Conservation (phyloP, 139 green algal genomes). For the Chlamydomonas eustigma region DNA sequence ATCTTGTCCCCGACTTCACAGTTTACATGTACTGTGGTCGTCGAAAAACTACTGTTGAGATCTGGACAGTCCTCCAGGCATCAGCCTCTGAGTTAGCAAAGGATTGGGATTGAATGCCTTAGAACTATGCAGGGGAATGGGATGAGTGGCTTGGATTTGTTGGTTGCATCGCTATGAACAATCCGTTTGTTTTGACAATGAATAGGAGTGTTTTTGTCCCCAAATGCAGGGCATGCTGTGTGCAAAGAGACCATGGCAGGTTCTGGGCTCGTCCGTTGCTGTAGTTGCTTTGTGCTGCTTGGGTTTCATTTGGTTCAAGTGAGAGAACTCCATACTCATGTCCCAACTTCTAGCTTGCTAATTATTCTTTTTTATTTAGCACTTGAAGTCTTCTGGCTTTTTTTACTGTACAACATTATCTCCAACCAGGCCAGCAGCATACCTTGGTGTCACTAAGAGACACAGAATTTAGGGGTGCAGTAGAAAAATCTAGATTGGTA, state of each 20-base stretch:
- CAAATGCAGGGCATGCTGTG: not conserved
- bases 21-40: not conserved
- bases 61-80: not conserved
- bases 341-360: too few relatives aligned
- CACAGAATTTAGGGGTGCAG: too few relatives aligned
- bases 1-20: not conserved
- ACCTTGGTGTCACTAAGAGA: too few relatives aligned
- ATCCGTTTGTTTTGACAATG: too few relatives aligned
- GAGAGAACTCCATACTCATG: too few relatives aligned
- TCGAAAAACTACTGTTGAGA: not conserved
- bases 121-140: not conserved
- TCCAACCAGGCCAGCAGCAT: too few relatives aligned
- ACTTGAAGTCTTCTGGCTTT: too few relatives aligned
- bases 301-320: conserved; percentile 3
- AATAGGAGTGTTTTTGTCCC: too few relatives aligned
- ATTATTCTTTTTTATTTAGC: too few relatives aligned
- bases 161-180: too few relatives aligned
- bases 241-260: not conserved
- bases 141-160: not conserved
- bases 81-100: not conserved
- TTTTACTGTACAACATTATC: too few relatives aligned
- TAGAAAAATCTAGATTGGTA: too few relatives aligned
- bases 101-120: not conserved
- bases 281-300: conserved; percentile 44
- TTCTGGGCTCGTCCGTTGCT: conserved; percentile 30